phyloP scores from a whole-genome alignment of 2,329 filamentous ascomycete genomes.

The Paracoccidioides lutzii region DNA sequence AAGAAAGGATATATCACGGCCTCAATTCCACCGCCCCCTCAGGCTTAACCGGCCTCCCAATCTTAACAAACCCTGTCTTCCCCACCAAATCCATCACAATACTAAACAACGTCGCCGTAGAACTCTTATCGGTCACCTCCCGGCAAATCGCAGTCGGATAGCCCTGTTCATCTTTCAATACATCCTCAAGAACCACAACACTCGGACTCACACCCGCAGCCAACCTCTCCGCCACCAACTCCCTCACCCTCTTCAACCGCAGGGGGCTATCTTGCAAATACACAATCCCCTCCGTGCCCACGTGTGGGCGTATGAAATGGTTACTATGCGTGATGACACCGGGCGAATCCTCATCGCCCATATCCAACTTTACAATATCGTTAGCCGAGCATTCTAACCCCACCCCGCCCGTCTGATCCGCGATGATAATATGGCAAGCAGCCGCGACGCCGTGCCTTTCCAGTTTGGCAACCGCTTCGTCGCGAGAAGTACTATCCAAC shows the following conservation, averaged over 20 bases:
- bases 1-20: conserved; percentile 10
- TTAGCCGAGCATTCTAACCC: conserved; percentile 38
- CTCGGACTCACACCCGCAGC: conserved; percentile 10
- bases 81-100: conserved; percentile 29
- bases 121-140: conserved; percentile 16
- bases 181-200: conserved; percentile 11
- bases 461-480: conserved; percentile 35
- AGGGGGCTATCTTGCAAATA: conserved; percentile 14
- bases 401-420: conserved; percentile 33
- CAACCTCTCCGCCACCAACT: conserved; percentile 12
- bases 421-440: conserved; percentile 43
- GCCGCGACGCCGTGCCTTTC: conserved; percentile 38
- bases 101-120: conserved; percentile 24
- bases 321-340: conserved; percentile 20
- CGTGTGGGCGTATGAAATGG: conserved; percentile 16
- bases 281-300: conserved; percentile 10
- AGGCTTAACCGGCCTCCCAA: conserved; percentile 22
- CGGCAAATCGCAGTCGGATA: conserved; percentile 24
- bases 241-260: conserved; percentile 19
- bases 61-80: conserved; percentile 19
- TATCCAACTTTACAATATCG: conserved; percentile 11
- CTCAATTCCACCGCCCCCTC: conserved; percentile 18
- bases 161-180: conserved; percentile 24
- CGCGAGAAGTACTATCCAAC: conserved; percentile 36
- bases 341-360: conserved; percentile 6